Evolutionary conservation across 1,284 basidiomycete species (phyloP), one percentile per base, ranked within the genome.

Genomic region (Apiotrichum mycotoxinovorans): DNA sequence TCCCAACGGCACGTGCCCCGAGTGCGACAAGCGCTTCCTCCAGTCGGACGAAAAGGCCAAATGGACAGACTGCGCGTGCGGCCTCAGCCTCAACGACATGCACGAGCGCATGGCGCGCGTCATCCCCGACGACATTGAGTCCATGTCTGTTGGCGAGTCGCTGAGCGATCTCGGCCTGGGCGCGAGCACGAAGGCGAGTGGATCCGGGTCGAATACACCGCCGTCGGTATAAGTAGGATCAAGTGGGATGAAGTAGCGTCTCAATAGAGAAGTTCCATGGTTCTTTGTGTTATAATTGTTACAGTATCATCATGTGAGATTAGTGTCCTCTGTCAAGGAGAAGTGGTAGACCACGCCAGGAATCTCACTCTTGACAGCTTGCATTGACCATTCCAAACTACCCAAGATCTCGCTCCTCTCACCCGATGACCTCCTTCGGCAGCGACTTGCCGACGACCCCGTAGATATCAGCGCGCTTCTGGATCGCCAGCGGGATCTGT

Each of bases 401-500:
- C n/a, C n/a, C n/a, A n/a, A n/a, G n/a, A n/a, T n/a, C n/a, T n/a
- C n/a, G n/a, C n/a, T n/a, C n/a, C 30, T 30, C 12, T 30, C 12
- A 30, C 12, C 30, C 30, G 12, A 30, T 12, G 20, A 11, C n/a
- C 18, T 20, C 14, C 3, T 41, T 12, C 20, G 40, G 40, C 40
- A 41, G 5, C 40, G 33, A 37, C 52, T 57, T 27, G 0, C 66
- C 69, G 0, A 68, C 67, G 1, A 68, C 63, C 15, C 67, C 67
- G 51, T 71, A 71, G 8, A 67, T 57, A 45, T 71, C 69, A 7
- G 52, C 52, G 35, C 72, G 60, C 60, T 73, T 73, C 60, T 76
- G 74, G 15, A 70, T 64, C 1, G 61, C 68, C 10, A 76, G 56
- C 3, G 74, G 73, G 22, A 76, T 72, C 61, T 72, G 71, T 35